A percentile compares a stretch with the other conserved stretches of the same genome.
Conservation (phyloP, 179 eudicot species). For the Camellia oleifera region DNA sequence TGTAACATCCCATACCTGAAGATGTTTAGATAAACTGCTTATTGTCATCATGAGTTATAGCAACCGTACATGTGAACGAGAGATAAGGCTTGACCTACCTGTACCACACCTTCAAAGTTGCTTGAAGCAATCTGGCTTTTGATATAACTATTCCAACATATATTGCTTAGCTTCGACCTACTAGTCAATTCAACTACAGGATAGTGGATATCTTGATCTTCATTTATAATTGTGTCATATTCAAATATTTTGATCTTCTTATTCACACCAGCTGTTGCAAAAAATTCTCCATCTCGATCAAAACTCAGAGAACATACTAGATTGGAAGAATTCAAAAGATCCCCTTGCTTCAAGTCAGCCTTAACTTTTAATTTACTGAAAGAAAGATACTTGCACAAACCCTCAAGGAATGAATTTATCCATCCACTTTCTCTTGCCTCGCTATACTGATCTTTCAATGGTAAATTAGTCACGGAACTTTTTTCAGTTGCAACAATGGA, state of each 20-base stretch:
- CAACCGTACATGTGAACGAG: not conserved
- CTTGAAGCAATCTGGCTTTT: slow-evolving; percentile 95
- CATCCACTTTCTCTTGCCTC: slow-evolving; percentile 55
- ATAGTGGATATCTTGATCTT: slow-evolving; percentile 79
- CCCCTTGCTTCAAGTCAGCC: slow-evolving; percentile 91
- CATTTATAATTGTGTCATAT: slow-evolving; percentile 58
- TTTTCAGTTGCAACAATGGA: slow-evolving; percentile 65
- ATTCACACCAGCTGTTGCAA: slow-evolving; percentile 94
- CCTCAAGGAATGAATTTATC: slow-evolving; percentile 85
- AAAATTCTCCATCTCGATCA: slow-evolving; percentile 90
- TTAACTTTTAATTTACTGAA: slow-evolving; percentile 65
- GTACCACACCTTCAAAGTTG: slow-evolving; percentile 88
- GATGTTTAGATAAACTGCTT: not conserved
- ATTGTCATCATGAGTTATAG: not conserved
- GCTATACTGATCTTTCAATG: slow-evolving; percentile 35
- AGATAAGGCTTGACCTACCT: slow-evolving; percentile 45
- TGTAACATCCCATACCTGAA: slow-evolving; percentile 90
- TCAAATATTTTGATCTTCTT: slow-evolving; percentile 92
- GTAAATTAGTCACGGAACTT: slow-evolving; percentile 51
- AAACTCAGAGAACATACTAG: slow-evolving; percentile 83
- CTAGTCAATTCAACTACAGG: slow-evolving; percentile 89
- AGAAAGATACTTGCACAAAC: slow-evolving; percentile 78
- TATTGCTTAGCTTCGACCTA: slow-evolving; percentile 81
- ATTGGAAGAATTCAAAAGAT: slow-evolving; percentile 82
- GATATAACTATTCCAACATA: slow-evolving; percentile 94